Conservation (phyloP, 306 rosid genomes). For the Casuarina glauca region DNA sequence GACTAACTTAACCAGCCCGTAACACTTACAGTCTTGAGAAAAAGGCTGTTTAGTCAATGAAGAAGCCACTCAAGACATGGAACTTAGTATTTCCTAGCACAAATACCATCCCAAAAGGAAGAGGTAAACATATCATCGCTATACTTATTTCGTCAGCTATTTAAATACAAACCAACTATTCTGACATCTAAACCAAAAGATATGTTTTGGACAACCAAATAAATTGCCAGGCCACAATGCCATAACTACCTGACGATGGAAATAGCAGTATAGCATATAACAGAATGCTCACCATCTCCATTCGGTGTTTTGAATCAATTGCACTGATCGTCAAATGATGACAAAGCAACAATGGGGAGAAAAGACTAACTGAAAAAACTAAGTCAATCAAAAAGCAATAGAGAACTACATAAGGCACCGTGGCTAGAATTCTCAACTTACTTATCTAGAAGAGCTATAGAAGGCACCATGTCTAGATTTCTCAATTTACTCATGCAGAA, state of each 20-base stretch:
- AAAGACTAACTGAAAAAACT: not conserved
- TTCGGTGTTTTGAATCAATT: not conserved
- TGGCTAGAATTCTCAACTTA: too few relatives aligned
- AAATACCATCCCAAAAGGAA: not conserved
- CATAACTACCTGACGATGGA: not conserved
- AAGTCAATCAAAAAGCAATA: not conserved
- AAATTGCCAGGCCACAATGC: not conserved
- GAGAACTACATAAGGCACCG: not conserved
- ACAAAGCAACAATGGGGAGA: not conserved
- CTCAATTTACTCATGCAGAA: not conserved
- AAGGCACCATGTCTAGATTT: too few relatives aligned
- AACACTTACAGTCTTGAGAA: not conserved
- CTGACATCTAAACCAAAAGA: not conserved
- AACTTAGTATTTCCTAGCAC: not conserved
- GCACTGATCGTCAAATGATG: not conserved
- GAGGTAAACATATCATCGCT: not conserved
- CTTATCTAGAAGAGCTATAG: not conserved
- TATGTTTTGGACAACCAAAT: not conserved
- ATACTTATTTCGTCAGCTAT: not conserved
- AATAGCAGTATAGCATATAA: not conserved
- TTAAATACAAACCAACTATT: not conserved
- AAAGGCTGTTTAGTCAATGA: not conserved
- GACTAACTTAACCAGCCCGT: not conserved
- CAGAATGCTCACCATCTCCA: not conserved
- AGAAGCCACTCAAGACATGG: not conserved